Conservation (phyloP, 1,139 yeast species). For the Blastobotrys buckinghamii region DNA sequence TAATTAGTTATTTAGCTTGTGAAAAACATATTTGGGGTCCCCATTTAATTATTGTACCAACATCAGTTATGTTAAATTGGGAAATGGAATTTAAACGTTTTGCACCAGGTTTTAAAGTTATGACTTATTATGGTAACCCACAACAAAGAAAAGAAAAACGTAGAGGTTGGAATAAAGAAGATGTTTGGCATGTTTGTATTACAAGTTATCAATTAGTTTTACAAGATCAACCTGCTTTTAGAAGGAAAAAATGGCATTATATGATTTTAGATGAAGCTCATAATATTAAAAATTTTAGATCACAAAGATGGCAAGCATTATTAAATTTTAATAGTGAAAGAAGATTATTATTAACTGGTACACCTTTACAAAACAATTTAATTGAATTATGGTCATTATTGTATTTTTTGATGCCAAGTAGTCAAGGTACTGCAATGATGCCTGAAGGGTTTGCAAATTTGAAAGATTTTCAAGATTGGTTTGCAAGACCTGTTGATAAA, state of each 20-base stretch:
- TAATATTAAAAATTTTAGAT: constrained; percentile 91
- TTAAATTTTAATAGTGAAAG: constrained; percentile 89
- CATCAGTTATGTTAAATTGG: constrained; percentile 98
- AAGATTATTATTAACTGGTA: constrained; percentile 85
- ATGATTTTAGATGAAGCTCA: constrained; percentile 99
- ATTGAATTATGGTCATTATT: constrained; percentile 92
- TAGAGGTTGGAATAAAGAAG: constrained; percentile 96
- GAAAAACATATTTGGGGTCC: constrained; percentile 98
- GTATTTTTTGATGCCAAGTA: constrained; percentile 92
- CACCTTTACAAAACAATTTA: constrained; percentile 87
- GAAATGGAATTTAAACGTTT: constrained; percentile 98
- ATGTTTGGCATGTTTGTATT: constrained; percentile 93
- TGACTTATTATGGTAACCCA: constrained; percentile 97
- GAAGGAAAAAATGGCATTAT: constrained; percentile 89
- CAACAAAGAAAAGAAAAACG: constrained; percentile 94
- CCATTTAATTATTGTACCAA: constrained; percentile 92
- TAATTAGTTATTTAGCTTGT: constrained; percentile 83
- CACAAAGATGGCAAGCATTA: constrained; percentile 95
- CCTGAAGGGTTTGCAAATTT: constrained; percentile 96
- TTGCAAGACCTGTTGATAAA: constrained; percentile 92
- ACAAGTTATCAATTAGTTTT: constrained; percentile 95
- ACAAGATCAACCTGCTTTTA: constrained; percentile 91
- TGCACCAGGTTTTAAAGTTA: constrained; percentile 95
- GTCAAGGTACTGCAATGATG: constrained; percentile 62
- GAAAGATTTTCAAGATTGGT: constrained; percentile 97